Conservation (phyloP, 257 asterid species). For the Gentiana straminea region DNA sequence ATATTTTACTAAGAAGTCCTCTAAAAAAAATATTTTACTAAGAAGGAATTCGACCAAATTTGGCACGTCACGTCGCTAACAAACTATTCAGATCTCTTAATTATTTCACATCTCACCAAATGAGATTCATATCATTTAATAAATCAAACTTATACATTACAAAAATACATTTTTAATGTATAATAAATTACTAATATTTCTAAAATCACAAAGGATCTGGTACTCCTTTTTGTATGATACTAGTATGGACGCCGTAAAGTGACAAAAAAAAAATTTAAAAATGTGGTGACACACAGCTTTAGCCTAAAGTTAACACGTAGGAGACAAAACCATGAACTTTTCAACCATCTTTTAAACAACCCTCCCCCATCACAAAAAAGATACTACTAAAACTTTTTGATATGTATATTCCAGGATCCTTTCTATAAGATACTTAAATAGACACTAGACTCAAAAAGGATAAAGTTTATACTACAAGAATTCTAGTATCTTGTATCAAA, state of each 20-base stretch:
- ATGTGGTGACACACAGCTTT: neutral
- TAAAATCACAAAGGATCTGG: too few relatives aligned
- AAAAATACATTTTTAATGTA: too few relatives aligned
- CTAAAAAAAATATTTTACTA: too few relatives aligned
- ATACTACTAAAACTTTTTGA: neutral
- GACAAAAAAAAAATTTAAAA: neutral
- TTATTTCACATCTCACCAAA: too few relatives aligned
- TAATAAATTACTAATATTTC: too few relatives aligned
- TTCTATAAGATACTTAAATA: neutral
- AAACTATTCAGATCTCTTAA: too few relatives aligned
- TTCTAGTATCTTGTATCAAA: slow-evolving; percentile 82
- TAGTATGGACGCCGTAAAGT: neutral
- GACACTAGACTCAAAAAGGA: slow-evolving; percentile 98
- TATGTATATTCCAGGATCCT: slow-evolving; percentile 15
- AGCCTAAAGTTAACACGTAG: slow-evolving; percentile 2
- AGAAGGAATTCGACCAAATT: too few relatives aligned
- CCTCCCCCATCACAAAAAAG: neutral
- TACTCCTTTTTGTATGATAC: too few relatives aligned
- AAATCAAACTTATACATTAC: too few relatives aligned
- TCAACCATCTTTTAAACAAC: slow-evolving; percentile 4
- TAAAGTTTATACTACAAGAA: slow-evolving; percentile 91
- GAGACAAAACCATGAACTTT: slow-evolving; percentile 1
- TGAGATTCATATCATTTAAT: too few relatives aligned
- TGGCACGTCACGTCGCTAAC: too few relatives aligned
- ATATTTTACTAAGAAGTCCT: too few relatives aligned